A percentile compares a stretch with the other conserved stretches of the same genome.
phyloP scores from a whole-genome alignment of 108 stramenopile genomes.

The Bacterosira constricta region DNA sequence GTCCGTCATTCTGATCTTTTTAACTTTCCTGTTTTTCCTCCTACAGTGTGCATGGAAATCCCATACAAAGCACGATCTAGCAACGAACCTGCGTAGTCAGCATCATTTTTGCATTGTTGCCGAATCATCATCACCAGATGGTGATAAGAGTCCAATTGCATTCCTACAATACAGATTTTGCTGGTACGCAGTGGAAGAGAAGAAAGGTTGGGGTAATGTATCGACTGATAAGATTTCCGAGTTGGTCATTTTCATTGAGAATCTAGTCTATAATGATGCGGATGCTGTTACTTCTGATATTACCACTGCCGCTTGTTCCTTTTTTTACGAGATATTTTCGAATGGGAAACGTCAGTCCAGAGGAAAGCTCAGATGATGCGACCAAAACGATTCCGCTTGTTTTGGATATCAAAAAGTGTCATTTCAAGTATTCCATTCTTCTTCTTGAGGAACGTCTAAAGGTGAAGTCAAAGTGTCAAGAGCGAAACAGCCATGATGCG shows the following conservation, averaged over 20 bases:
- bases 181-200: constrained; percentile 51
- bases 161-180: constrained; percentile 53
- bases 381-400: constrained; percentile 45
- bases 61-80: constrained; percentile 22
- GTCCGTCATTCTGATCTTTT: neutral
- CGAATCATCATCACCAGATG: constrained; percentile 17
- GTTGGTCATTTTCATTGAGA: constrained; percentile 61
- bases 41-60: constrained; percentile 28
- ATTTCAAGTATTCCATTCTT: constrained; percentile 60
- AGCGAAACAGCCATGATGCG: neutral
- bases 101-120: constrained; percentile 36
- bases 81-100: constrained; percentile 30
- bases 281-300: neutral
- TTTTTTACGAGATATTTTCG: constrained; percentile 61
- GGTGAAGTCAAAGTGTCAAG: neutral
- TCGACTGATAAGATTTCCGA: constrained; percentile 49
- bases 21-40: neutral
- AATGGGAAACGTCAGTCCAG: constrained; percentile 39
- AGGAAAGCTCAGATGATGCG: neutral
- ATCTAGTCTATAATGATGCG: constrained; percentile 39
- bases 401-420: constrained; percentile 79
- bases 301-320: constrained; percentile 21
- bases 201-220: constrained; percentile 21
- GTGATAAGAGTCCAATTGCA: constrained; percentile 8
- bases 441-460: constrained; percentile 43